These are phyloP conservation scores for Epichloe festucae DNA, from an alignment of 2,329 filamentous ascomycete species.

Conservation along the genomic window DNA sequence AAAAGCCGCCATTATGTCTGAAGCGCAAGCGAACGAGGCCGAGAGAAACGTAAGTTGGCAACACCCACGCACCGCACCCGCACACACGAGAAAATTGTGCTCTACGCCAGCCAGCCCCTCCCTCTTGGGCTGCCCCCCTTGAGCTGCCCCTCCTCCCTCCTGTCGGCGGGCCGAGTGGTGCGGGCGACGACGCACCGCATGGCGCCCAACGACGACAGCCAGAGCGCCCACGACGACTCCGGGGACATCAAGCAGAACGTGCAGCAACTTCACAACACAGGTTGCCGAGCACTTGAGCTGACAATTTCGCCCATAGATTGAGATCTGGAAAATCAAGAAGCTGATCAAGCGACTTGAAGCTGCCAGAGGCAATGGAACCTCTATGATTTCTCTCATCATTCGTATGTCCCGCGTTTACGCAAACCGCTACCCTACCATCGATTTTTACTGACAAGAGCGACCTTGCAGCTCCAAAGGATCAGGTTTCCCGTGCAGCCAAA, in stretches of 20 bases:
- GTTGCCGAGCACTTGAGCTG: not conserved
- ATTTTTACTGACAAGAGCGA: constrained; percentile 2
- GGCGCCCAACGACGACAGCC: not conserved
- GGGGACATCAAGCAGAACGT: not conserved
- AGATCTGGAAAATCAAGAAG: constrained; percentile 98
- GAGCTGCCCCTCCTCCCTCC: constrained; percentile 12
- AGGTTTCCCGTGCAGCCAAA: constrained; percentile 89
- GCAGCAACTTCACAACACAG: not conserved
- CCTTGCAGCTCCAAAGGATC: constrained; percentile 78
- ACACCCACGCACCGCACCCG: not conserved
- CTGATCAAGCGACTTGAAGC: constrained; percentile 97
- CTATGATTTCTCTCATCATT: constrained; percentile 99
- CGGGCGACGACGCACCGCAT: not conserved
- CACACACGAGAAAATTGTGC: constrained; percentile 9
- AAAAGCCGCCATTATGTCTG: constrained; percentile 58
- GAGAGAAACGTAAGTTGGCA: constrained; percentile 72
- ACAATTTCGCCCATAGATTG: constrained; percentile 34
- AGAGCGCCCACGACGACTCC: not conserved
- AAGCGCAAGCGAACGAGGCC: constrained; percentile 76
- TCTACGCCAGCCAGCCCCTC: constrained; percentile 2
- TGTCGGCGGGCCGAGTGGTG: constrained; percentile 2
- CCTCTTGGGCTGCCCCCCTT: not conserved
- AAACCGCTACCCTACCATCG: not conserved
- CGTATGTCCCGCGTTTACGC: constrained; percentile 44
- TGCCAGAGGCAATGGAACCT: constrained; percentile 94